These are phyloP conservation scores for Phytophthora megakarya DNA, from an alignment of 352 stramenopile species.

Conservation along the genomic window DNA sequence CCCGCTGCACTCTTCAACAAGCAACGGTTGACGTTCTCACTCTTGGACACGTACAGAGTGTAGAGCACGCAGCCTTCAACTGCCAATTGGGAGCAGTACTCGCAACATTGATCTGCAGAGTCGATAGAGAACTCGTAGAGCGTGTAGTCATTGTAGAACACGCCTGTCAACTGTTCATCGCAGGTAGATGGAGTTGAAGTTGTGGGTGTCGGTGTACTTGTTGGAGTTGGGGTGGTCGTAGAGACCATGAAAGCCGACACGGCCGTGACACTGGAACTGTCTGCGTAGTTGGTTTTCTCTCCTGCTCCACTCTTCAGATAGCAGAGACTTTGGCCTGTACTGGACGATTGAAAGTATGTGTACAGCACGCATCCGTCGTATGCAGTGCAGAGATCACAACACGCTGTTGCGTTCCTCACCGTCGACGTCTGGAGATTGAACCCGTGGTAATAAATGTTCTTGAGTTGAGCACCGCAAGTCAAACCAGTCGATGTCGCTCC, in stretches of 20 bases:
- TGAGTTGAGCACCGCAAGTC: constrained; percentile 34
- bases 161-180: constrained; percentile 20
- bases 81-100: constrained; percentile 29
- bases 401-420: constrained; percentile 27
- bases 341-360: constrained; percentile 46
- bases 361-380: constrained; percentile 47
- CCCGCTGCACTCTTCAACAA: constrained; percentile 30
- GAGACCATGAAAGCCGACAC: constrained; percentile 30
- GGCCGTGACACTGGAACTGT: constrained; percentile 35
- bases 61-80: constrained; percentile 31
- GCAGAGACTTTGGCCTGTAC: constrained; percentile 31
- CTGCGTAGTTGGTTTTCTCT: constrained; percentile 46
- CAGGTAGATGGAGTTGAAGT: constrained; percentile 13
- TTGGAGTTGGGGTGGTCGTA: constrained; percentile 13
- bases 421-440: constrained; percentile 37
- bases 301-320: constrained; percentile 36
- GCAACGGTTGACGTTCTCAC: constrained; percentile 27
- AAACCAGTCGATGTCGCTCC: constrained; percentile 1
- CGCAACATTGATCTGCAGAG: constrained; percentile 29
- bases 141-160: constrained; percentile 35
- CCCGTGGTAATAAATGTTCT: constrained; percentile 45
- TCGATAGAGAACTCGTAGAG: constrained; percentile 34
- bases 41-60: constrained; percentile 32
- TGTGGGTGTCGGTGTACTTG: constrained; percentile 16
- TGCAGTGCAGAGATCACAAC: constrained; percentile 37